Conservation (phyloP, 495 filamentous ascomycete genomes). For the Penicillium parvum region DNA sequence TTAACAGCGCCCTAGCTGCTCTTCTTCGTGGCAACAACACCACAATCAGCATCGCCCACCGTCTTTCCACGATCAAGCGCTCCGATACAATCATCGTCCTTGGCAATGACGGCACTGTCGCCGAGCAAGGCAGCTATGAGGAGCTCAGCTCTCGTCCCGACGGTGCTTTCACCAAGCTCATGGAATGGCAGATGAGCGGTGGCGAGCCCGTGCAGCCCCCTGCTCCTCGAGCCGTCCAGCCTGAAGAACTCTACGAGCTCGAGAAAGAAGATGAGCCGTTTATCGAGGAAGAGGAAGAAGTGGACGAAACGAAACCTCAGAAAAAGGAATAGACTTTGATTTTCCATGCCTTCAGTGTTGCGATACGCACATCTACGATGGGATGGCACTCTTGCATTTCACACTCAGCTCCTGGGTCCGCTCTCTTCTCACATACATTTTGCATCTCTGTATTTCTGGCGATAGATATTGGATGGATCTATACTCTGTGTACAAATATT, state of each 20-base stretch:
- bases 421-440: slow-evolving; percentile 15
- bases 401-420: slow-evolving; percentile 7
- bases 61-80: slow-evolving; percentile 92
- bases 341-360: too few species aligned
- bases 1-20: slow-evolving; percentile 79
- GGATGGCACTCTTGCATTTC: slow-evolving; percentile 2
- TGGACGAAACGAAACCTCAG: slow-evolving; percentile 8
- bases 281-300: slow-evolving; percentile 21
- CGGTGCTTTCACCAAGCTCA: slow-evolving; percentile 87
- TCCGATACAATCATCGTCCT: slow-evolving; percentile 91
- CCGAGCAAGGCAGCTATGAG: slow-evolving; percentile 76
- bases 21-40: slow-evolving; percentile 84
- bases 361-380: too few species aligned
- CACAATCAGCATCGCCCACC: slow-evolving; percentile 94
- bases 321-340: slow-evolving; percentile 19
- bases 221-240: slow-evolving; percentile 17
- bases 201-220: slow-evolving; percentile 51
- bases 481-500: slow-evolving; percentile 17
- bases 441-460: slow-evolving; percentile 8
- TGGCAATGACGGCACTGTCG: slow-evolving; percentile 75
- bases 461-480: slow-evolving; percentile 16
- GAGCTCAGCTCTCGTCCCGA: slow-evolving; percentile 65
- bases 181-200: slow-evolving; percentile 98
- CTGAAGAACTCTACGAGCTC: slow-evolving; percentile 35
- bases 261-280: slow-evolving; percentile 27